Base-by-base conservation (phyloP, 768 basidiomycete genomes). In the Trametes maxima region DNA sequence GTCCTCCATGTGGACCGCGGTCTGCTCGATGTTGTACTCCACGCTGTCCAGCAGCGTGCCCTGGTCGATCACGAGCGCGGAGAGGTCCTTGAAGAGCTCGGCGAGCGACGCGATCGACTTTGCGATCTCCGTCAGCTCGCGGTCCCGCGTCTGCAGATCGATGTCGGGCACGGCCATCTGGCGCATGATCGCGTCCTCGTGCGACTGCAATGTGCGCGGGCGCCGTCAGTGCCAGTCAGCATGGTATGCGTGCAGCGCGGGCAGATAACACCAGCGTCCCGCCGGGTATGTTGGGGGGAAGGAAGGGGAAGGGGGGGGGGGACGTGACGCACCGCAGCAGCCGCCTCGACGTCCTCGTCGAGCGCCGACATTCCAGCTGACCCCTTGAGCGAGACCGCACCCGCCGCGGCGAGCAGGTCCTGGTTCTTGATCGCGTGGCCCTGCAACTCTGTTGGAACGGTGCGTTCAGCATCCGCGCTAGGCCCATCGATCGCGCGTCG, bases 341-440 rank as follows among this genome's bases (percentile, higher is more conserved):
- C 90, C 65, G 92, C 94, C 71, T 85, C 85, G 21, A 97, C 81
- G 73, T 98, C 95, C 67, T 97, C 96, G 74, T 96, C 90, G 21
- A 93, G 82, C 21, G 92, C 94, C 57, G 85, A 87, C 74, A 94
- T 78, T 37, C 88, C 85, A 70, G 95, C 95, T 54, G 87, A 83
- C 24, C 92, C 93, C 71, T 85, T 89, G 67, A 92, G 82, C 17
- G 90, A 85, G 60, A 95, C 85, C 25, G 88, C 87, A 43, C 92
- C 95, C 46, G 93, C 94, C 6, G 95, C 94, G 67, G 94, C 82
- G 62, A 98, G 82, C 42, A 97, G 79, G 79, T 97, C 95, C 76
- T 95, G 93, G 72, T 95, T 96, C 77, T 96, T 97, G 74, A 94
- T 94, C 72, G 95, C 94, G 79, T 98, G 95, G 63, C 97, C 97